Conservation (phyloP, 1,139 yeast species). For the Yamadazyma siamensis region DNA sequence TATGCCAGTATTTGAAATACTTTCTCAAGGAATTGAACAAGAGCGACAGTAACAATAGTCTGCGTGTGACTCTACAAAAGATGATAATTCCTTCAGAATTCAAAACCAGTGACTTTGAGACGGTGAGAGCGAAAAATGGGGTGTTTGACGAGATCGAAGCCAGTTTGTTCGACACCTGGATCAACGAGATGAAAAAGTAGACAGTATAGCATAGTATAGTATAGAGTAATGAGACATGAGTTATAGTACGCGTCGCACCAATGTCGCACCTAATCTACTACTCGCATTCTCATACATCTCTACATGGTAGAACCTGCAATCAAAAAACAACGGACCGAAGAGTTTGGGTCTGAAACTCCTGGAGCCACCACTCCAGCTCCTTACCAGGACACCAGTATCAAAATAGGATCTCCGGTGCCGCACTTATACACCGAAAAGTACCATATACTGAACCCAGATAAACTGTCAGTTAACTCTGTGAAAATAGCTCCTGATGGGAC, state of each 20-base stretch:
- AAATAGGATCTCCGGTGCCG: no score
- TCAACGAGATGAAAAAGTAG: conserved; percentile 30
- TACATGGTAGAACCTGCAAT: conserved; percentile 6
- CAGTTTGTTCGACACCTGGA: conserved; percentile 44
- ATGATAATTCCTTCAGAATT: conserved; percentile 37
- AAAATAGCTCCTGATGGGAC: conserved; percentile 67
- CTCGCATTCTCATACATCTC: not conserved
- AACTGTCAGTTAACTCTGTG: conserved; percentile 16
- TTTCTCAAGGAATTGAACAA: conserved; percentile 37
- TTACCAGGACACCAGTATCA: no score
- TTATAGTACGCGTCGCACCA: no score
- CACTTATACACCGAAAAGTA: conserved; percentile 7
- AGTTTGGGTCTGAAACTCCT: no score
- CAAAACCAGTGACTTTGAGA: conserved; percentile 8
- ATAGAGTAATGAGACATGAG: not conserved
- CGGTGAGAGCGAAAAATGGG: conserved; percentile 5
- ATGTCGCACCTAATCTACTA: no score
- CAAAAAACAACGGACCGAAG: conserved; percentile 4
- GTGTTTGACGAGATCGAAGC: conserved; percentile 42
- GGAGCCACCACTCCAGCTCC: no score
- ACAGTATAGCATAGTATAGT: not conserved
- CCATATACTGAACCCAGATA: conserved; percentile 3
- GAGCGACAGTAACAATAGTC: conserved; percentile 11
- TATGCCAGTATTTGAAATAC: conserved; percentile 41
- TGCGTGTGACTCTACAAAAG: conserved; percentile 22